These are phyloP conservation scores for Diaporthe sp. DNA, from an alignment of 2,329 filamentous ascomycete genomes.

Conservation along the genomic window DNA sequence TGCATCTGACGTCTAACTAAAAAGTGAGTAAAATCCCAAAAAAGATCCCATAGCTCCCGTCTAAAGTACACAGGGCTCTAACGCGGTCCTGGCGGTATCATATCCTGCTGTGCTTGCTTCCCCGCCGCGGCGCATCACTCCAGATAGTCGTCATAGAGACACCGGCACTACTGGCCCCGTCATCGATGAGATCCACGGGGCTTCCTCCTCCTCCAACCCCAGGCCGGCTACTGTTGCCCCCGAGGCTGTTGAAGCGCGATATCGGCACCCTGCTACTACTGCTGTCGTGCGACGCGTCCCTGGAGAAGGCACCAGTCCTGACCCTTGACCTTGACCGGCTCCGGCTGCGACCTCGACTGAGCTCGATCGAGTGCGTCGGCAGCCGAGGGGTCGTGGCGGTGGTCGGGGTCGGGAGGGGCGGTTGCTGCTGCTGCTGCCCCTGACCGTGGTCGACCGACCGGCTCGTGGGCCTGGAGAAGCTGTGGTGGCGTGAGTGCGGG, in stretches of 20 bases:
- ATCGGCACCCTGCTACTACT: constrained; percentile 18
- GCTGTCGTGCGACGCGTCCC: constrained; percentile 25
- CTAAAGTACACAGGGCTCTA: background rate
- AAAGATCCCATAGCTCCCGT: background rate
- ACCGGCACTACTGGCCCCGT: constrained; percentile 1
- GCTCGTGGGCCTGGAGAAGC: constrained; percentile 23
- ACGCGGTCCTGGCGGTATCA: no score
- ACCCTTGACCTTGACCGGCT: background rate
- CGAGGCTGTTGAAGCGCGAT: constrained; percentile 10
- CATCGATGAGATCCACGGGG: background rate
- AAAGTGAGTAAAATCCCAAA: background rate
- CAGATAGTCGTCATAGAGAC: constrained; percentile 14
- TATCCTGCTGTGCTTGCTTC: constrained; percentile 7
- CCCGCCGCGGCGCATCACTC: constrained; percentile 23
- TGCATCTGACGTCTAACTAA: constrained; percentile 14
- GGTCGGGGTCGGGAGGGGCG: background rate
- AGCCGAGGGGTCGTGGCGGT: no score
- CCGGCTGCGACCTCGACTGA: constrained; percentile 10
- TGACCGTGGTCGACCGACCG: constrained; percentile 13
- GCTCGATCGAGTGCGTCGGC: constrained; percentile 3
- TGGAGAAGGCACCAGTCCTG: background rate
- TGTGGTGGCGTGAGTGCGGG: constrained; percentile 15
- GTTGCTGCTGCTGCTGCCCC: no score
- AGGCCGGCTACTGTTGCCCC: background rate
- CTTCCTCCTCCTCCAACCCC: background rate